Conservation (phyloP, 2,329 filamentous ascomycete genomes). For the Immersiporthe knoxdaviesiana region DNA sequence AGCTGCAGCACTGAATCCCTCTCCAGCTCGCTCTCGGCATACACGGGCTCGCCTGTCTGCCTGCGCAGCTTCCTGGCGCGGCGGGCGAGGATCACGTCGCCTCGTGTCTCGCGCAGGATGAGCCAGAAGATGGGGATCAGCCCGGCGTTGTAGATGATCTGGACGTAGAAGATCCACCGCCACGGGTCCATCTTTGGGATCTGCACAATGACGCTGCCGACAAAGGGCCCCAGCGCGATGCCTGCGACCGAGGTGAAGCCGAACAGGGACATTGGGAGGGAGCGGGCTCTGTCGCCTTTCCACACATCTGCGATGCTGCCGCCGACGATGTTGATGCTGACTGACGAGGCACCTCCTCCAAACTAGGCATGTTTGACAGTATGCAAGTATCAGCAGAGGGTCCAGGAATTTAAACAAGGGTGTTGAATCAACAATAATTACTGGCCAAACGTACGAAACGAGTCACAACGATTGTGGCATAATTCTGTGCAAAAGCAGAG, state of each 20-base stretch:
- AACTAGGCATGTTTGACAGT: conserved; percentile 8
- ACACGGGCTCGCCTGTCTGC: conserved; percentile 22
- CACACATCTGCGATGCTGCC: conserved; percentile 27
- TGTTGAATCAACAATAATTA: no score
- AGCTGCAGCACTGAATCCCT: conserved; percentile 33
- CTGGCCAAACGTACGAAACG: conserved; percentile 21
- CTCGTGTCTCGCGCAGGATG: conserved; percentile 70
- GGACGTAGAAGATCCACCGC: conserved; percentile 68
- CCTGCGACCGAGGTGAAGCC: conserved; percentile 27
- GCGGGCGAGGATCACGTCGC: conserved; percentile 64
- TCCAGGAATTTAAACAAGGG: no score
- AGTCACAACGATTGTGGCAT: conserved; percentile 21
- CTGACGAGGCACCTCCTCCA: conserved; percentile 25
- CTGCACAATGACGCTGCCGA: conserved; percentile 25
- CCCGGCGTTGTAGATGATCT: conserved; percentile 38
- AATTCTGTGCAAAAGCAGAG: conserved; percentile 26
- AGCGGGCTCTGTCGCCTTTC: conserved; percentile 26
- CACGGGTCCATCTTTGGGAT: conserved; percentile 18
- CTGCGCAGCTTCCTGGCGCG: conserved; percentile 63
- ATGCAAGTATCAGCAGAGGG: background rate
- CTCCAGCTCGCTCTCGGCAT: conserved; percentile 24
- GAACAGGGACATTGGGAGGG: conserved; percentile 26
- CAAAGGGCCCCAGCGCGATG: conserved; percentile 24
- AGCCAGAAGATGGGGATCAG: conserved; percentile 58
- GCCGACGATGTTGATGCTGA: conserved; percentile 25